Evolutionary conservation across 176 grass and related monocot species (phyloP), one percentile per base, ranked within the genome.

Genomic region (Leersia perrieri): DNA sequence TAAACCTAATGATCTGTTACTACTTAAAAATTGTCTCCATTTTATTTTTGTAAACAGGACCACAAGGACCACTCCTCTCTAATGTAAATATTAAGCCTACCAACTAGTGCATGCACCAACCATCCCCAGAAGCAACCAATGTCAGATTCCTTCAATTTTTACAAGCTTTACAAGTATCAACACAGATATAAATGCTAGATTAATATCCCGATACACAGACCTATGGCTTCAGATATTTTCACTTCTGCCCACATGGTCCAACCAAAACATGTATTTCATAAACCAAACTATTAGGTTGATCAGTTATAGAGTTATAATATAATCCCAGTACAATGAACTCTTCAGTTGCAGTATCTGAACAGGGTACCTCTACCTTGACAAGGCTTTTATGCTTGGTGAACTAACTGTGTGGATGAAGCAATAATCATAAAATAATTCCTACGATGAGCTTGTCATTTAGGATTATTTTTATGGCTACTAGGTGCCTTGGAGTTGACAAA

Each of bases 401-500:
- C 9, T 75, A 53, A 51, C 39, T 68, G 25, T 61, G 87, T 89
- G 63, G 10, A 80, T 70, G 76, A 80, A 89, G 82, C 82, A 80
- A n/a, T 82, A 62, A 44, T 68, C 73, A 84, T 80, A 75, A 75
- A 63, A 72, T 9, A 87, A 65, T 78, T 3, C 28, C 82, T 65
- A 84, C 13, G 40, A 70, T 69, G 63, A 84, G 76, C 70, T 89
- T 47, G 76, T 63, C 74, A 70, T 84, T 31, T 74, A 63, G 70
- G 76, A 63, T 1, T 36, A 75, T 57, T 60, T 70, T 83, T 62
- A 76, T 34, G 47, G 31, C 70, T 74, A 49, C 33, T 76, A 70
- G 66, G 64, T 63, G 9, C 82, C 68, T 89, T 85, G 82, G 71
- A 89, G 82, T 89, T 89, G 82, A 75, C 76, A 89, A 84, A 63